Percentiles rank a stretch among this genome's conserved stretches.
phyloP scores from a whole-genome alignment of 1,284 basidiomycete genomes.

The Heterobasidion parviporum region DNA sequence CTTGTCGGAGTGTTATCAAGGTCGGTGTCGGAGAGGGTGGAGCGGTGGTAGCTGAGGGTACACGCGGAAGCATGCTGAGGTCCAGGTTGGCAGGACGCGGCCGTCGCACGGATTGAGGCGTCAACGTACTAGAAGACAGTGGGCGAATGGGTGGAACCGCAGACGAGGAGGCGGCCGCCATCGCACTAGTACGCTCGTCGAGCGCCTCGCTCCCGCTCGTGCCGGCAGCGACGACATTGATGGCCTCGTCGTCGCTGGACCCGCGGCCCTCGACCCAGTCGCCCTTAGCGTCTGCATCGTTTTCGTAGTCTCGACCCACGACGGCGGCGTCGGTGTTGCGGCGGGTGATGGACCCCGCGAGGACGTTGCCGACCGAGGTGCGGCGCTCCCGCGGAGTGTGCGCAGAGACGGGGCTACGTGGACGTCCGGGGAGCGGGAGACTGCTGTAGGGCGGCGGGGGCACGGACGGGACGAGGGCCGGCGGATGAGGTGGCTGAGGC shows the following conservation, averaged over 20 bases:
- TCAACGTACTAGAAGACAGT: conserved; percentile 17
- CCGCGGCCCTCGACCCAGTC: conserved; percentile 49
- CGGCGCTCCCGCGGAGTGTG: conserved; percentile 34
- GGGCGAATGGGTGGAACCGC: conserved; percentile 11
- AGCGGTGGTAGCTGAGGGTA: conserved; percentile 28
- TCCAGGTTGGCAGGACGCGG: conserved; percentile 59
- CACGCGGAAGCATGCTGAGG: conserved; percentile 34
- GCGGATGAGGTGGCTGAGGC: conserved; percentile 21
- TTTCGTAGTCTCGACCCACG: conserved; percentile 17
- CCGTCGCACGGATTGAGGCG: conserved; percentile 29
- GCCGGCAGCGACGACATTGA: conserved; percentile 69
- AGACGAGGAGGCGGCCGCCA: conserved; percentile 25
- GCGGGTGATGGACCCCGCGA: conserved; percentile 33
- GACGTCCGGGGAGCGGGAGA: conserved; percentile 9
- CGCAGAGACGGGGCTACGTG: conserved; percentile 19
- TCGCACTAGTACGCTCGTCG: conserved; percentile 72
- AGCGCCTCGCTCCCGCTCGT: conserved; percentile 70
- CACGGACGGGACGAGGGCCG: conserved; percentile 22
- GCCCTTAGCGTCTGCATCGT: conserved; percentile 43
- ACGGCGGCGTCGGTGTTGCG: conserved; percentile 18
- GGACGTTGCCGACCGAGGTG: conserved; percentile 52
- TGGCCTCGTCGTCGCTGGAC: conserved; percentile 76
- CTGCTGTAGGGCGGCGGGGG: conserved; percentile 48
- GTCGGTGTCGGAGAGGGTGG: conserved; percentile 56
- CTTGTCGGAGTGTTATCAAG: conserved; percentile 54